These are phyloP conservation scores for Biancaea sappan DNA, from an alignment of 306 rosid genomes.

Conservation along the genomic window DNA sequence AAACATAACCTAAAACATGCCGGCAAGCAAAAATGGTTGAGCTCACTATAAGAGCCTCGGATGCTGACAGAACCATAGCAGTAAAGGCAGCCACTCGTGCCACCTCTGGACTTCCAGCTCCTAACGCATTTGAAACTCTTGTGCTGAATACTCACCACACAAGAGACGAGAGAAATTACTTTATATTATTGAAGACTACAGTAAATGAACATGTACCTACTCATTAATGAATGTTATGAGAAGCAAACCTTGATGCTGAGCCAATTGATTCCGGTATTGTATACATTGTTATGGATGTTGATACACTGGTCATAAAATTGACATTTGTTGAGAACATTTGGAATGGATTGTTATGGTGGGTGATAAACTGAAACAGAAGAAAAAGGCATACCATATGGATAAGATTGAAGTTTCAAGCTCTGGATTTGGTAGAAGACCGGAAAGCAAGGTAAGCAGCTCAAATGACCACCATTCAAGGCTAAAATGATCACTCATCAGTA, in stretches of 20 bases:
- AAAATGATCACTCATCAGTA: too few species aligned
- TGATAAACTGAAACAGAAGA: too few species aligned
- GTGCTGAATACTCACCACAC: conserved; percentile 42
- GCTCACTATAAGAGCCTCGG: conserved; percentile 46
- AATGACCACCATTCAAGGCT: too few species aligned
- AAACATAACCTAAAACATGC: conserved; percentile 53
- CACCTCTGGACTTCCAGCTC: conserved; percentile 65
- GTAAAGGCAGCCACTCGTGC: conserved; percentile 58
- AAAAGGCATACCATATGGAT: conserved; percentile 41
- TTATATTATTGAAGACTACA: background rate
- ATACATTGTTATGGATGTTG: conserved; percentile 48
- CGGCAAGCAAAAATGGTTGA: conserved; percentile 45
- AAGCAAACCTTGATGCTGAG: conserved; percentile 68
- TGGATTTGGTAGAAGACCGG: conserved; percentile 84
- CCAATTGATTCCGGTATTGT: conserved; percentile 73
- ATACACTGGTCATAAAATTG: conserved; percentile 45
- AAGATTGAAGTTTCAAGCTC: conserved; percentile 76
- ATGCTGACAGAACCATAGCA: conserved; percentile 48
- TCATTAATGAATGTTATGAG: background rate
- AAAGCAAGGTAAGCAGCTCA: conserved; percentile 58
- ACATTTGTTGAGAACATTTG: background rate
- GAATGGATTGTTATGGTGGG: background rate
- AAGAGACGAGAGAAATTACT: background rate
- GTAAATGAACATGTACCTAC: background rate
- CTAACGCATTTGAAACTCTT: conserved; percentile 77